Evolutionary conservation across 305 asterid species (phyloP).

Genomic region (Fraxinus latifolia): DNA sequence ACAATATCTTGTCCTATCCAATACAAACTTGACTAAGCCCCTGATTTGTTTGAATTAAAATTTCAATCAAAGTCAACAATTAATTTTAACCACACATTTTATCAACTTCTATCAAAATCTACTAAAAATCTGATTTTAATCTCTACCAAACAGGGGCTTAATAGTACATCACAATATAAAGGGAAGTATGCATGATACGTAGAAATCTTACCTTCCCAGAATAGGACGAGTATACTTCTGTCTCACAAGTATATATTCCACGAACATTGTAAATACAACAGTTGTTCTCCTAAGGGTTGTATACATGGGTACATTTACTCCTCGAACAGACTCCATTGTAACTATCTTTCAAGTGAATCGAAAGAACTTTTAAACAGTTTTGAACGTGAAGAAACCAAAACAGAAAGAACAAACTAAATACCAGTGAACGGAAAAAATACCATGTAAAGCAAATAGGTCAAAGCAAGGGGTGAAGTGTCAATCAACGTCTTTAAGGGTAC

Average conservation of each 20-base stretch:
- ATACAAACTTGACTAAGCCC: not conserved
- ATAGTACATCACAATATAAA: not conserved
- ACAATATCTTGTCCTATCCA: not conserved
- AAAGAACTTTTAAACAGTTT: constrained; percentile 30
- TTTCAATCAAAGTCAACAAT: no score
- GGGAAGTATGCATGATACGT: not conserved
- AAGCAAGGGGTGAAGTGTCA: constrained; percentile 59
- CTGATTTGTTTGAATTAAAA: no score
- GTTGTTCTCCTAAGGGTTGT: constrained; percentile 93
- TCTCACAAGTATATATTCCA: constrained; percentile 60
- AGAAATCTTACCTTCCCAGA: constrained; percentile 60
- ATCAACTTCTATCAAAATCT: no score
- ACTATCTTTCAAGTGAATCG: constrained; percentile 64
- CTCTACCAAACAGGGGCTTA: no score
- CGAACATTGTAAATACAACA: constrained; percentile 73
- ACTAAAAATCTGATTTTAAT: no score
- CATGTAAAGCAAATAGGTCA: constrained; percentile 80
- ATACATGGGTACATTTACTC: constrained; percentile 91
- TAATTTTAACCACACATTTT: no score
- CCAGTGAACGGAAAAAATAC: constrained; percentile 33
- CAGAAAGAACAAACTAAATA: not conserved
- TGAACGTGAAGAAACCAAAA: not conserved
- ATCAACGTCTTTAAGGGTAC: constrained; percentile 58
- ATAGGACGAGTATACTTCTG: constrained; percentile 61
- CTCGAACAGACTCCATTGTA: constrained; percentile 87